These are phyloP conservation scores for Tetrapisispora fleetii DNA, from an alignment of 805 yeast genomes.

Conservation along the genomic window DNA sequence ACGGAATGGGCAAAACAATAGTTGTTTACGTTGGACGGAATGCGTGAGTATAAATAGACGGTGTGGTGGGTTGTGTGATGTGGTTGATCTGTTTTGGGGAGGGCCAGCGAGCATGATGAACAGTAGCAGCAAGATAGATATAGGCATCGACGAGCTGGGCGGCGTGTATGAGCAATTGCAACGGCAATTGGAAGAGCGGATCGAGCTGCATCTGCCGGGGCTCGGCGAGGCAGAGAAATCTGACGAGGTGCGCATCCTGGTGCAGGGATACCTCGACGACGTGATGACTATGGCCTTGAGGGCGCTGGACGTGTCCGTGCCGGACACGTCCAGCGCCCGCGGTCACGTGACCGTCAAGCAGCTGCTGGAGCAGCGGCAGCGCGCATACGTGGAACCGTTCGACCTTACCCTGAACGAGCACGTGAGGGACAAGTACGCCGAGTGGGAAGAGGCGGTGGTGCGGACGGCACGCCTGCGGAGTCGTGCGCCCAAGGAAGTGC, in stretches of 20 bases:
- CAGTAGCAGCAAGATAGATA: slow-evolving; percentile 8
- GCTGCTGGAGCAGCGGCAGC: slow-evolving; percentile 14
- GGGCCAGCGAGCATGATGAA: too few species aligned
- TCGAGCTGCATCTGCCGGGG: not conserved
- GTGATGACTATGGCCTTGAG: slow-evolving; percentile 43
- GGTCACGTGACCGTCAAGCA: not conserved
- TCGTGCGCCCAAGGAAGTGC: slow-evolving; percentile 38
- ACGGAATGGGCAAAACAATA: too few species aligned
- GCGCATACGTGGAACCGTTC: slow-evolving; percentile 50
- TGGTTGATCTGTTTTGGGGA: too few species aligned
- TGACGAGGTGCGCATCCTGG: slow-evolving; percentile 16
- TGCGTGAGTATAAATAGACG: too few species aligned
- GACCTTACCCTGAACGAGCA: slow-evolving; percentile 53
- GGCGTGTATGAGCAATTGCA: slow-evolving; percentile 23
- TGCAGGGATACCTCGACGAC: slow-evolving; percentile 16
- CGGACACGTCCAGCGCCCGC: slow-evolving; percentile 31
- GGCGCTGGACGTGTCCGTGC: slow-evolving; percentile 52
- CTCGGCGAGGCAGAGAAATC: slow-evolving; percentile 5
- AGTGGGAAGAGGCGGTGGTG: slow-evolving; percentile 54
- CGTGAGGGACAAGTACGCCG: slow-evolving; percentile 45
- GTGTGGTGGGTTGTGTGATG: too few species aligned
- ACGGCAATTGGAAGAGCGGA: slow-evolving; percentile 17
- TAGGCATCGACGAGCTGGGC: slow-evolving; percentile 21
- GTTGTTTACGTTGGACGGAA: too few species aligned
- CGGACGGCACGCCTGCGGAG: slow-evolving; percentile 47